phyloP scores from a whole-genome alignment of 2,329 filamentous ascomycete genomes.

The Cladophialophora immunda region DNA sequence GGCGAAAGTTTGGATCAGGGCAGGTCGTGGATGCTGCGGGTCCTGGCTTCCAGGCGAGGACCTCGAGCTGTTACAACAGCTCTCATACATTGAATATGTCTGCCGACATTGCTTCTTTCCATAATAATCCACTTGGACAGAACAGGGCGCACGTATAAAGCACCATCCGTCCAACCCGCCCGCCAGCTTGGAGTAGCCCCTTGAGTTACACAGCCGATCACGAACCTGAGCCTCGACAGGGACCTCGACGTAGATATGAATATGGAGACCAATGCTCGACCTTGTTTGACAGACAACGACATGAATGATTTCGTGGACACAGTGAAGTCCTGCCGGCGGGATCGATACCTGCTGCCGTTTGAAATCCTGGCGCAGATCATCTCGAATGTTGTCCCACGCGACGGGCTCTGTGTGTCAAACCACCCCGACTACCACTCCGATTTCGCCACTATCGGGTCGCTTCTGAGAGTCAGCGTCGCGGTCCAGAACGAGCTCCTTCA shows the following conservation, averaged over 20 bases:
- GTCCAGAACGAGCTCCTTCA: neutral
- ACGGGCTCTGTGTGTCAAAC: slow-evolving; percentile 1
- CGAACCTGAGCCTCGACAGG: neutral
- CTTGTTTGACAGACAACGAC: neutral
- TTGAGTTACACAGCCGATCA: too few species aligned
- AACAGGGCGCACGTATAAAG: too few species aligned
- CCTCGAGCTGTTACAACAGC: neutral
- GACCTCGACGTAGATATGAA: neutral
- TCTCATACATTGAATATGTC: too few species aligned
- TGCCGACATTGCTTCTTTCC: too few species aligned
- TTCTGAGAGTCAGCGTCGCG: neutral
- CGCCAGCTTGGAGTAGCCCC: too few species aligned
- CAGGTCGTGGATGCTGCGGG: neutral
- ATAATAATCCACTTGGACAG: too few species aligned
- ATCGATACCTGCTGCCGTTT: neutral
- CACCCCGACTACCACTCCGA: neutral
- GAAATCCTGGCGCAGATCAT: neutral
- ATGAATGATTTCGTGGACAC: neutral
- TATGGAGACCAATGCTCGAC: neutral
- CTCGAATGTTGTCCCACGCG: neutral
- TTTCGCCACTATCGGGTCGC: neutral
- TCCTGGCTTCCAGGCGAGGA: neutral
- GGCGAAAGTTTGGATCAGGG: neutral
- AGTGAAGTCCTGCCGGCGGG: neutral
- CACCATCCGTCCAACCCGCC: too few species aligned